A percentile compares a stretch with the other conserved stretches of the same genome.
These are phyloP conservation scores for Zoysia matrella DNA, from an alignment of 202 grass and related monocot species.

Conservation along the genomic window DNA sequence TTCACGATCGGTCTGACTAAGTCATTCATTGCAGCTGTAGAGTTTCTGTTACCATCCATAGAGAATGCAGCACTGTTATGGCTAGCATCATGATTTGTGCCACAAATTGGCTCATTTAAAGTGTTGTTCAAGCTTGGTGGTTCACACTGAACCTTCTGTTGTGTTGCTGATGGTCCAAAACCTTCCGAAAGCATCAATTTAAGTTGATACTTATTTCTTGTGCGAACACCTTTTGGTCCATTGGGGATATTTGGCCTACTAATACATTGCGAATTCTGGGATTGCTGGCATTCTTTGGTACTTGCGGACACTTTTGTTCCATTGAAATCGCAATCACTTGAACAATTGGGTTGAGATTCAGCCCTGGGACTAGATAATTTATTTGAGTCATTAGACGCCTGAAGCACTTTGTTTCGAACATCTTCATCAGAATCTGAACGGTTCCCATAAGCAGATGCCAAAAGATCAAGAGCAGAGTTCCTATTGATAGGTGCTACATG, in stretches of 20 bases:
- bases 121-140: constrained; percentile 33
- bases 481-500: constrained; percentile 53
- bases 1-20: constrained; percentile 45
- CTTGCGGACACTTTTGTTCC: constrained; percentile 25
- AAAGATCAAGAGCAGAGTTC: constrained; percentile 80
- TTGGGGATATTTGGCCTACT: constrained; percentile 43
- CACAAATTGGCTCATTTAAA: constrained; percentile 19
- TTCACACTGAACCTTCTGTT: constrained; percentile 50
- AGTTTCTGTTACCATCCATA: constrained; percentile 38
- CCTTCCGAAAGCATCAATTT: constrained; percentile 62
- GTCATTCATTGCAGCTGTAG: constrained; percentile 21
- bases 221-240: constrained; percentile 51
- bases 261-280: constrained; percentile 39
- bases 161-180: constrained; percentile 37
- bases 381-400: constrained; percentile 25
- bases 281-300: constrained; percentile 47
- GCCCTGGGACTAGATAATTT: constrained; percentile 19
- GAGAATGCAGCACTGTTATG: constrained; percentile 25
- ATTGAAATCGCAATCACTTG: constrained; percentile 39
- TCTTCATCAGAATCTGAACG: constrained; percentile 69
- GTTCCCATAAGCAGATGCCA: constrained; percentile 70
- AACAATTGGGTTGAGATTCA: constrained; percentile 32
- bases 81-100: constrained; percentile 36
- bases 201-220: constrained; percentile 61
- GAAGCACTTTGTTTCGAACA: constrained; percentile 40